Percentiles rank a stretch among this genome's conserved stretches.
phyloP scores from a whole-genome alignment of 805 yeast genomes.

The Komagataella ulmi region DNA sequence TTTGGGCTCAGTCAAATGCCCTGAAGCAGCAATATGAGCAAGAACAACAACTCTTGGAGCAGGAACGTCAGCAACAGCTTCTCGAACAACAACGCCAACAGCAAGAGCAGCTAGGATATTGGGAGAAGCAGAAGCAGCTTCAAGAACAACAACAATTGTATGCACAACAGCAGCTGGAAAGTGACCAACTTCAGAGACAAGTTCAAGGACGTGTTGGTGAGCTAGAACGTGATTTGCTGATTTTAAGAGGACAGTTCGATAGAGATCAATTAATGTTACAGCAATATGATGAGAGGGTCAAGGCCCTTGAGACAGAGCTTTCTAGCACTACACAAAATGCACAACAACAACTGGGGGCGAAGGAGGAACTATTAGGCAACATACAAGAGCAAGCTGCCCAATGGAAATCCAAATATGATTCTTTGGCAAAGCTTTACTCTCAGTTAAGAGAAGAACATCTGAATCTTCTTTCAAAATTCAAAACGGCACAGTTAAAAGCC shows the following conservation, averaged over 20 bases:
- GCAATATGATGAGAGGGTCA: slow-evolving; percentile 80
- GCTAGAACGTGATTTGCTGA: slow-evolving; percentile 66
- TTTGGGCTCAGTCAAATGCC: slow-evolving; percentile 19
- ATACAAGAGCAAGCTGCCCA: slow-evolving; percentile 62
- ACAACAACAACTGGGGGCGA: slow-evolving; percentile 58
- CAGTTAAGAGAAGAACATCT: slow-evolving; percentile 89
- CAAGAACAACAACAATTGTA: slow-evolving; percentile 56
- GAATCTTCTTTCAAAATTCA: slow-evolving; percentile 61
- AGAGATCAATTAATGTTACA: slow-evolving; percentile 73
- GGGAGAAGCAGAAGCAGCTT: slow-evolving; percentile 62
- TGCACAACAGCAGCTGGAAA: slow-evolving; percentile 57
- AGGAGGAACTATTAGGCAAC: slow-evolving; percentile 56
- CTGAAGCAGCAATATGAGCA: slow-evolving; percentile 35
- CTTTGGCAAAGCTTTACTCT: slow-evolving; percentile 78
- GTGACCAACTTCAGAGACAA: slow-evolving; percentile 58
- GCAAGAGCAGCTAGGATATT: slow-evolving; percentile 55
- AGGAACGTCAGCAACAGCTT: slow-evolving; percentile 51
- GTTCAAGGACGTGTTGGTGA: slow-evolving; percentile 71
- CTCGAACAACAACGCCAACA: slow-evolving; percentile 57
- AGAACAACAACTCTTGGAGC: slow-evolving; percentile 47
- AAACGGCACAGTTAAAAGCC: slow-evolving; percentile 75
- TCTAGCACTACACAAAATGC: slow-evolving; percentile 47
- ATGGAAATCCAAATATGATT: slow-evolving; percentile 83
- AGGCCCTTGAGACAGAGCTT: slow-evolving; percentile 66
- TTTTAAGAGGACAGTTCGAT: slow-evolving; percentile 70